Percentiles rank a stretch among this genome's conserved stretches.
These are phyloP conservation scores for Ophiosphaerella korrae DNA, from an alignment of 2,329 filamentous ascomycete species.

Conservation along the genomic window DNA sequence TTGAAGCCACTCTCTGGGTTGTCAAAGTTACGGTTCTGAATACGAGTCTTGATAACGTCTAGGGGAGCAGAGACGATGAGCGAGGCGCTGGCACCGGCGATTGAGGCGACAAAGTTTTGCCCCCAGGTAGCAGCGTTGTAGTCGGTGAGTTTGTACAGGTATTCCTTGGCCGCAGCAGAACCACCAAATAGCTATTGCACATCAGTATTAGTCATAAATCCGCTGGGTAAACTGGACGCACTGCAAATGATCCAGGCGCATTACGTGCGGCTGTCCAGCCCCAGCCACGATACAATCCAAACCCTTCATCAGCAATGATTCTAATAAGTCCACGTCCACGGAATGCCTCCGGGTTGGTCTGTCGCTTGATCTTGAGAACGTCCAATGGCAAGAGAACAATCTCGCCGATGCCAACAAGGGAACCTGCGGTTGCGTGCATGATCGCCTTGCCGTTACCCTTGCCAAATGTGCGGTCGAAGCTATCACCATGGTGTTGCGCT, in stretches of 20 bases:
- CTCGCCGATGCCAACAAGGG: slow-evolving; percentile 95
- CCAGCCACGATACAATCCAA: slow-evolving; percentile 94
- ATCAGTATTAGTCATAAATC: slow-evolving; percentile 19
- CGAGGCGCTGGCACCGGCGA: slow-evolving; percentile 93
- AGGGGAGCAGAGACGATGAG: slow-evolving; percentile 97
- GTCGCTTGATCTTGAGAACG: slow-evolving; percentile 98
- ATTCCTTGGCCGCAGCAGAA: slow-evolving; percentile 96
- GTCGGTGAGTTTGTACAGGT: slow-evolving; percentile 84
- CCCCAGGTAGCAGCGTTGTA: slow-evolving; percentile 95
- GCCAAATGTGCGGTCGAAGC: slow-evolving; percentile 89
- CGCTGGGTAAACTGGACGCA: slow-evolving; percentile 55
- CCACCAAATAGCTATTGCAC: slow-evolving; percentile 82
- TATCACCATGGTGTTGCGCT: slow-evolving; percentile 74
- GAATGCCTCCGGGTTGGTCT: slow-evolving; percentile 99
- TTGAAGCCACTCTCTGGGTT: slow-evolving; percentile 93
- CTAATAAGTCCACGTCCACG: slow-evolving; percentile 86
- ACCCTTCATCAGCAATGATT: slow-evolving; percentile 92
- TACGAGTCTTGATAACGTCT: slow-evolving; percentile 96
- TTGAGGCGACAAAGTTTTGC: slow-evolving; percentile 97
- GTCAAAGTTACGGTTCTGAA: slow-evolving; percentile 98
- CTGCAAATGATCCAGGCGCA: slow-evolving; percentile 93
- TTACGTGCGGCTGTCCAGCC: slow-evolving; percentile 98
- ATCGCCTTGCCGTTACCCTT: slow-evolving; percentile 98
- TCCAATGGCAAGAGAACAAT: slow-evolving; percentile 94
- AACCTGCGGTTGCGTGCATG: slow-evolving; percentile 94